phyloP scores from a whole-genome alignment of 805 yeast genomes.

The Yarrowia bubula region DNA sequence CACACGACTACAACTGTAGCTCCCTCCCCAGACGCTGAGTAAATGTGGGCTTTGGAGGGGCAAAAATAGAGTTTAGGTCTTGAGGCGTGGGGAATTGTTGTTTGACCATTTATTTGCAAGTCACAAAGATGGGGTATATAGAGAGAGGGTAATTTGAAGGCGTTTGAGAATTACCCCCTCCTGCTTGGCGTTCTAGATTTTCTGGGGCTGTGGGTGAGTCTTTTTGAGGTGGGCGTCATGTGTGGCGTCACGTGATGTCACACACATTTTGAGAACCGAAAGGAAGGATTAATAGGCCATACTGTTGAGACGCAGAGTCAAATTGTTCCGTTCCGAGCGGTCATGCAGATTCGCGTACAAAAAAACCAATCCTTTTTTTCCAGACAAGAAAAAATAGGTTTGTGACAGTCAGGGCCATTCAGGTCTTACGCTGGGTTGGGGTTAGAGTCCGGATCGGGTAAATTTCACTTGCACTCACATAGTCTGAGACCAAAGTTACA shows the following conservation, averaged over 20 bases:
- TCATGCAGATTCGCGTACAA: neutral
- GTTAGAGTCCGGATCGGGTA: neutral
- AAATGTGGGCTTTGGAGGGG: neutral
- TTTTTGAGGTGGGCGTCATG: too few species aligned
- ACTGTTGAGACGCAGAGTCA: neutral
- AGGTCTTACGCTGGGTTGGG: neutral
- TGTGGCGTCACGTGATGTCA: neutral
- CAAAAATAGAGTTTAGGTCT: neutral
- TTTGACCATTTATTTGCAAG: neutral
- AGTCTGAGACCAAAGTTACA: conserved; percentile 17
- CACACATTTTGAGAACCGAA: neutral
- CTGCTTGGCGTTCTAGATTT: neutral
- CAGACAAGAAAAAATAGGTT: neutral
- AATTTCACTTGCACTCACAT: neutral
- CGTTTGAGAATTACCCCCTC: neutral
- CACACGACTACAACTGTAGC: too few species aligned
- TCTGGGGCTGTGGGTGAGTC: too few species aligned
- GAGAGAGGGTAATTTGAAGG: neutral
- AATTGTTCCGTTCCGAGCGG: neutral
- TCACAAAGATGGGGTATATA: neutral
- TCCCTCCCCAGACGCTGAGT: neutral
- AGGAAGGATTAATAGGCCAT: neutral
- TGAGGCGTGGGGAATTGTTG: neutral
- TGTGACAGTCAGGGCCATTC: neutral
- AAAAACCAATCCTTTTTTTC: too few species aligned